Evolutionary conservation across 768 basidiomycete species (phyloP), one percentile per base, ranked within the genome.

Genomic region (Psilocybe sp.): DNA sequence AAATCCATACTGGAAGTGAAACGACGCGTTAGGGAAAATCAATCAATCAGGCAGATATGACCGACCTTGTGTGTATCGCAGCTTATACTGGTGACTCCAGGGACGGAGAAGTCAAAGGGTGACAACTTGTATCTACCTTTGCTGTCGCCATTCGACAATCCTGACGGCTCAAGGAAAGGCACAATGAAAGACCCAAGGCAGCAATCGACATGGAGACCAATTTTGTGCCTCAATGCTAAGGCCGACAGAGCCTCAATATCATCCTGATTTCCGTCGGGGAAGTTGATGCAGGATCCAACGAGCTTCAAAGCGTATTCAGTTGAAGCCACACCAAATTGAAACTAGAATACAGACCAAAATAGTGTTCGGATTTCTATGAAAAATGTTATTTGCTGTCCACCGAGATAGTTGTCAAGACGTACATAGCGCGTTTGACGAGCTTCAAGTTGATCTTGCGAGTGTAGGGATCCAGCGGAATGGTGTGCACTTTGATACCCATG

Each of bases 131-230:
- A 85, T 48, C 71, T 72, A 10, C 82, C 82, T 36, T 73, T 68
- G 8, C 63, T 59, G 52, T 78, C 72, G 1, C 84, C 84, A 5
- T 70, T 70, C 0, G 88, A 72, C 47, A 89, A 80, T 3, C 89
- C 90, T 12, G 87, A 80, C 54, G 80, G 71, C 60, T 92, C 89
- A 42, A 99, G 76, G 77, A 91, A 99, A 0, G 96, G 94, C 52
- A 98, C 79, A 55, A 98, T 87, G 69, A 98, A 97, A 43, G 87
- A 89, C 2, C 94, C 95, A 9, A 98, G 75, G 65, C 95, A 98
- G 64, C 93, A 95, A 59, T 97, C 95, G 51, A 98, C 94, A 63
- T 97, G 96, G 19, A 98, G 68, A 6, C 94, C 93, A 48, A 95
- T 75, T 14, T 87, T 85, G 64, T 94, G 68, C 56, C 71, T 75